Percentiles rank a stretch among this genome's conserved stretches.
phyloP scores from a whole-genome alignment of 305 asterid genomes.

The Fraxinus xanthoxyloides region DNA sequence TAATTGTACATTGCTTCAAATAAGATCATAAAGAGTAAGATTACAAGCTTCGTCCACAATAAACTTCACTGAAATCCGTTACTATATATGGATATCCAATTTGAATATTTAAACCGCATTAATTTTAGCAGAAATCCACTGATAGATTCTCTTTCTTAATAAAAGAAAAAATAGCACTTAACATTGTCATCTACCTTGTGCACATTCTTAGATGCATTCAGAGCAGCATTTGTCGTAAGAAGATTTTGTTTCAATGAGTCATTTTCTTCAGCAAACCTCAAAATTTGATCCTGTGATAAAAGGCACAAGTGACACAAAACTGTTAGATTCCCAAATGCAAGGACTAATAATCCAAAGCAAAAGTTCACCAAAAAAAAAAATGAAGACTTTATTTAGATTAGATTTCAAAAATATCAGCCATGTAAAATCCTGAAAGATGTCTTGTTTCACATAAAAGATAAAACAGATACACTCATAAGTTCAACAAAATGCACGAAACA shows the following conservation, averaged over 20 bases:
- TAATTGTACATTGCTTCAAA: not conserved
- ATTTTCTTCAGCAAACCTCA: slow-evolving; percentile 73
- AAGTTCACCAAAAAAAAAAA: not conserved
- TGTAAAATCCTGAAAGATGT: slow-evolving; percentile 1
- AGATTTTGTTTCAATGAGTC: slow-evolving; percentile 73
- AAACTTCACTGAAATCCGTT: slow-evolving; percentile 3
- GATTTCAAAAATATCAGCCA: not conserved
- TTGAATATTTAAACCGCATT: slow-evolving; percentile 17
- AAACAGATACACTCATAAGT: not conserved
- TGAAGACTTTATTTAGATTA: not conserved
- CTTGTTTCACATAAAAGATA: slow-evolving; percentile 13
- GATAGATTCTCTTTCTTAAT: not conserved
- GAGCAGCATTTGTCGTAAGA: slow-evolving; percentile 54
- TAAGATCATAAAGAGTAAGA: not conserved
- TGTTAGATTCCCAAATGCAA: not conserved
- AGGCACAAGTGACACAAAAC: slow-evolving; percentile 15
- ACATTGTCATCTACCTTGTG: slow-evolving; percentile 49
- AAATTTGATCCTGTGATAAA: slow-evolving; percentile 65
- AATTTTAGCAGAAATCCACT: slow-evolving; percentile 14
- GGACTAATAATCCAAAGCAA: not conserved
- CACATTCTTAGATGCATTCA: slow-evolving; percentile 52
- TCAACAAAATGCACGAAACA: slow-evolving; percentile 17
- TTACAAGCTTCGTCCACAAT: slow-evolving; percentile 10
- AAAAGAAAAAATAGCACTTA: not conserved
- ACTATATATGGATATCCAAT: not conserved